Conservation (phyloP, 2,329 filamentous ascomycete species). For the Paraphoma sp. region DNA sequence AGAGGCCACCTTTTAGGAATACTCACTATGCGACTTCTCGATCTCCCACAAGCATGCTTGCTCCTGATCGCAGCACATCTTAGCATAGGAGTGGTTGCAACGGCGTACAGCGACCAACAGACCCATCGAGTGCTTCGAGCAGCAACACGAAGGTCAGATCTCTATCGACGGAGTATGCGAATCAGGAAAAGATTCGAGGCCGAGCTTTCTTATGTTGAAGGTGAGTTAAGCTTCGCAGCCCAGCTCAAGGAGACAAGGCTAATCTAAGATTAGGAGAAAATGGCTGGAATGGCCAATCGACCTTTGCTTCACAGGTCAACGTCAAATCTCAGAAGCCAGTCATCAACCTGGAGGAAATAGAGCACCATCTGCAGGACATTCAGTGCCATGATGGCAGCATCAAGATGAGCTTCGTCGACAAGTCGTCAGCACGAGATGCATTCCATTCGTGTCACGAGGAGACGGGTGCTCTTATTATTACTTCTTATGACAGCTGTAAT, state of each 20-base stretch:
- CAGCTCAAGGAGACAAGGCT: not conserved
- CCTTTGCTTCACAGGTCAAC: conserved; percentile 44
- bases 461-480: conserved; percentile 41
- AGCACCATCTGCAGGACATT: conserved; percentile 41
- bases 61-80: conserved; percentile 23
- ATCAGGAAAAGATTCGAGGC: conserved; percentile 36
- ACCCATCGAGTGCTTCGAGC: conserved; percentile 38
- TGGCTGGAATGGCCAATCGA: conserved; percentile 24
- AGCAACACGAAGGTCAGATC: conserved; percentile 36
- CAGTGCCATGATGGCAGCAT: conserved; percentile 34
- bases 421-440: conserved; percentile 31
- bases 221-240: conserved; percentile 19
- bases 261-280: conserved; percentile 27
- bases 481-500: conserved; percentile 46
- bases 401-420: conserved; percentile 37
- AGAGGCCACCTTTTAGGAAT: not conserved
- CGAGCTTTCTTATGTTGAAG: conserved; percentile 42
- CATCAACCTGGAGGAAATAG: conserved; percentile 45
- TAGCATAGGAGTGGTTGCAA: conserved; percentile 13
- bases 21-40: conserved; percentile 18
- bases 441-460: conserved; percentile 30
- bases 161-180: conserved; percentile 30
- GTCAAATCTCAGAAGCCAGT: conserved; percentile 41
- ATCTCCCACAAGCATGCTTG: conserved; percentile 16
- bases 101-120: conserved; percentile 3